A percentile compares a stretch with the other conserved stretches of the same genome.
phyloP scores from a whole-genome alignment of 805 yeast genomes.

The Candida nanaspora region DNA sequence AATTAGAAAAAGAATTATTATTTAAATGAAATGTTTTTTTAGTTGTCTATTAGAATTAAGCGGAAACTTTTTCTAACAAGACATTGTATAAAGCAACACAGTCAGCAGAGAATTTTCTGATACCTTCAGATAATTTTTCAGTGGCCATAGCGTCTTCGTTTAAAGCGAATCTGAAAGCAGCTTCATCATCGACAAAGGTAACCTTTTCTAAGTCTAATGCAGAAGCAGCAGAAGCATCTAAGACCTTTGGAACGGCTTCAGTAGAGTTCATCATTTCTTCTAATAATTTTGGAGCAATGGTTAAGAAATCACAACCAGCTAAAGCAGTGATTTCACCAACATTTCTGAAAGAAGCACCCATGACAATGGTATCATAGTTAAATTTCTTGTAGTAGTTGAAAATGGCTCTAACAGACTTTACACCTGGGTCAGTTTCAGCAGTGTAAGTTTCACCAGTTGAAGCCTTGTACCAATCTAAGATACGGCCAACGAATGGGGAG shows the following conservation, averaged over 20 bases:
- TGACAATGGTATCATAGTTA: constrained; percentile 94
- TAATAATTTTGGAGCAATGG: constrained; percentile 88
- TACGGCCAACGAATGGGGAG: constrained; percentile 99
- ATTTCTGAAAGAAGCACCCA: constrained; percentile 99
- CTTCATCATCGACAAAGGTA: constrained; percentile 76
- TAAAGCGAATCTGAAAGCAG: constrained; percentile 80
- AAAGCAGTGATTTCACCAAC: constrained; percentile 89
- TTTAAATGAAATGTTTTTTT: no score
- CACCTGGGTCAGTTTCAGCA: constrained; percentile 91
- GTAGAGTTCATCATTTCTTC: constrained; percentile 78
- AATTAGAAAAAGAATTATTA: no score
- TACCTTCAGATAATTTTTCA: constrained; percentile 96
- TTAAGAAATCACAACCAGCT: constrained; percentile 95
- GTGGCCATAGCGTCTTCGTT: constrained; percentile 99
- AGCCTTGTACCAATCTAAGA: constrained; percentile 97
- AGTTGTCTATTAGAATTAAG: neutral
- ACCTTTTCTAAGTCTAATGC: constrained; percentile 59
- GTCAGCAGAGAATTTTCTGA: constrained; percentile 94
- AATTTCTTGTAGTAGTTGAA: constrained; percentile 97
- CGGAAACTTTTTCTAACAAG: constrained; percentile 22
- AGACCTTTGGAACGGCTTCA: constrained; percentile 73
- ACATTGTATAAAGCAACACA: constrained; percentile 68
- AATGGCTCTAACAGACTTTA: constrained; percentile 75
- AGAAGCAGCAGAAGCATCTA: constrained; percentile 61
- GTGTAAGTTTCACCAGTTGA: constrained; percentile 82